phyloP scores from a whole-genome alignment of 805 yeast species.

The Metschnikowia kunwiensis region DNA sequence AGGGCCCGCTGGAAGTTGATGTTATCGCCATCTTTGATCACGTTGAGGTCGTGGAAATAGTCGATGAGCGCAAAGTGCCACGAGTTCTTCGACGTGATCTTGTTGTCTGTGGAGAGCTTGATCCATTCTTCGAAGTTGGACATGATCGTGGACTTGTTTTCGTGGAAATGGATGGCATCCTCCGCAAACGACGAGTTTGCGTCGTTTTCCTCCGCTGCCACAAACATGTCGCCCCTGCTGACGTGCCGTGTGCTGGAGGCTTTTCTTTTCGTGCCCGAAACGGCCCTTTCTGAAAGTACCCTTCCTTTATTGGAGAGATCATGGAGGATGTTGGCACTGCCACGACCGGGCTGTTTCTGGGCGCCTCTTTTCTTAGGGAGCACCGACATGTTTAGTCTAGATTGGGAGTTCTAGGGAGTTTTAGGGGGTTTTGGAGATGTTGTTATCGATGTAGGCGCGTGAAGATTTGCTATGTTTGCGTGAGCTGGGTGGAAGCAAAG shows the following conservation, averaged over 20 bases:
- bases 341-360: constrained; percentile 13
- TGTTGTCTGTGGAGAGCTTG: constrained; percentile 48
- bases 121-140: constrained; percentile 49
- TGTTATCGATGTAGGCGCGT: too few species aligned
- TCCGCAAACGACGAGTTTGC: constrained; percentile 25
- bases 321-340: constrained; percentile 21
- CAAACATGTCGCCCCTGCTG: constrained; percentile 22
- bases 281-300: constrained; percentile 25
- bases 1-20: constrained; percentile 90
- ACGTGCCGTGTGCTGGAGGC: constrained; percentile 19
- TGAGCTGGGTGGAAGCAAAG: too few species aligned
- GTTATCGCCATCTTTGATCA: constrained; percentile 66
- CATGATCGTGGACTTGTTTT: constrained; percentile 41
- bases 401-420: too few species aligned
- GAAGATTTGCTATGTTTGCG: too few species aligned
- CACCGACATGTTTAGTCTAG: constrained; percentile 12
- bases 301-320: constrained; percentile 30
- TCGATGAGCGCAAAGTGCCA: constrained; percentile 92
- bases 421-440: too few species aligned
- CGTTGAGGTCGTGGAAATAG: constrained; percentile 79
- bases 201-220: constrained; percentile 13
- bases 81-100: constrained; percentile 78
- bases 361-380: constrained; percentile 27
- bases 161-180: constrained; percentile 41
- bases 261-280: constrained; percentile 21